Percentiles rank a stretch among this genome's conserved stretches.
Evolutionary conservation across 2,329 filamentous ascomycete species (phyloP).

Genomic region (Aspergillus fructus): DNA sequence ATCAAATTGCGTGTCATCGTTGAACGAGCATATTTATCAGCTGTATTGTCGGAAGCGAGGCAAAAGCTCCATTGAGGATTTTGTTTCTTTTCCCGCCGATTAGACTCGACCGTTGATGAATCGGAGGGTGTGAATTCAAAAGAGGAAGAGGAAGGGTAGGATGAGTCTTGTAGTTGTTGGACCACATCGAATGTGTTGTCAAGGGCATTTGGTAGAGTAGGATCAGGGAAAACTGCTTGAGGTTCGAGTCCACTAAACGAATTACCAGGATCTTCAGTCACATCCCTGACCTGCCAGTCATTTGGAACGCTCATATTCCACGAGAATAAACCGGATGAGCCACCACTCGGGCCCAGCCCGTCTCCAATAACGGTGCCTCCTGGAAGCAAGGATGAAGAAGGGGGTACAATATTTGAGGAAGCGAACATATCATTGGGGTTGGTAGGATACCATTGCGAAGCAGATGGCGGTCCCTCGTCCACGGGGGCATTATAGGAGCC

Average conservation of each 20-base stretch:
- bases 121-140: neutral
- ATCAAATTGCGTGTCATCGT: constrained; percentile 1
- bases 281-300: neutral
- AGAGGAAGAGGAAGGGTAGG: neutral
- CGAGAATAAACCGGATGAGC: neutral
- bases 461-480: neutral
- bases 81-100: neutral
- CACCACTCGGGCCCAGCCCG: neutral
- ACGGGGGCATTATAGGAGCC: neutral
- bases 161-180: neutral
- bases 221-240: neutral
- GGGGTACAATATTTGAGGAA: neutral
- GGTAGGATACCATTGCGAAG: neutral
- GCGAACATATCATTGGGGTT: neutral
- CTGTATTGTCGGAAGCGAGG: neutral
- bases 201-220: neutral
- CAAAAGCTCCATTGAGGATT: neutral
- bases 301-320: neutral
- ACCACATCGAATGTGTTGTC: neutral
- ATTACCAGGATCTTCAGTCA: neutral
- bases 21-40: neutral
- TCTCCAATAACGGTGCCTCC: neutral
- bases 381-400: neutral
- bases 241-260: neutral
- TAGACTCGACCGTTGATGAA: neutral